Evolutionary conservation across 2,329 filamentous ascomycete genomes (phyloP).

Genomic region (Anthostomella pinea): DNA sequence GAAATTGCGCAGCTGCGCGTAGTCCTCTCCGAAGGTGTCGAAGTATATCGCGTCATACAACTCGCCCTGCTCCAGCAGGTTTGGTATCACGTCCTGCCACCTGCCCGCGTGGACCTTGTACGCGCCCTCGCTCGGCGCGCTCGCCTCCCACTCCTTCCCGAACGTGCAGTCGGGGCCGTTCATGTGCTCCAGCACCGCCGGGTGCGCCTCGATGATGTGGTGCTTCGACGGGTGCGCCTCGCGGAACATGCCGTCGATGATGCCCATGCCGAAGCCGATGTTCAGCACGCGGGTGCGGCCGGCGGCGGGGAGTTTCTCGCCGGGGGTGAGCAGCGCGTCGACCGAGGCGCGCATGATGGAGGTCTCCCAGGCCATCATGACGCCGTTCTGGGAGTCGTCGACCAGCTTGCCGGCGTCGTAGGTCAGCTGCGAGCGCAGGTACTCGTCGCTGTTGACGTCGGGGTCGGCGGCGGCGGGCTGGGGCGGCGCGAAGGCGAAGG

Average conservation of each 20-base stretch:
- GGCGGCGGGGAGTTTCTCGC: conserved; percentile 11
- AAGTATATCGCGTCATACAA: conserved; percentile 91
- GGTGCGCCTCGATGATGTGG: conserved; percentile 85
- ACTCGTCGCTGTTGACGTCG: conserved; percentile 61
- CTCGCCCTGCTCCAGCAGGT: conserved; percentile 64
- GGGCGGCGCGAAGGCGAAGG: conserved; percentile 24
- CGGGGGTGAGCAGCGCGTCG: conserved; percentile 56
- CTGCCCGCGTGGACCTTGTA: conserved; percentile 69
- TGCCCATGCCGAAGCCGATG: conserved; percentile 89
- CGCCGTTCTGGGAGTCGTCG: conserved; percentile 73
- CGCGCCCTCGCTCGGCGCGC: conserved; percentile 60
- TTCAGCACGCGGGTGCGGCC: conserved; percentile 71
- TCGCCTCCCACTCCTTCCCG: conserved; percentile 52
- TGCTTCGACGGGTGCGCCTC: conserved; percentile 65
- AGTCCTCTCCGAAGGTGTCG: conserved; percentile 96
- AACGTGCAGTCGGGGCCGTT: conserved; percentile 46
- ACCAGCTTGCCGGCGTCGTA: conserved; percentile 67
- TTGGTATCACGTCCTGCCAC: conserved; percentile 79
- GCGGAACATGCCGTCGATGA: conserved; percentile 75
- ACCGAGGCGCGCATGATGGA: conserved; percentile 81
- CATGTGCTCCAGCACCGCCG: conserved; percentile 69
- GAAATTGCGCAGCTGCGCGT: conserved; percentile 78
- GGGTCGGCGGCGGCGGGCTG: conserved; percentile 31
- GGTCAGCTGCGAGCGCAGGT: conserved; percentile 64
- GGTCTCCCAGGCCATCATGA: conserved; percentile 94